phyloP scores from a whole-genome alignment of 495 filamentous ascomycete species.

The Talaromyces proteolyticus region DNA sequence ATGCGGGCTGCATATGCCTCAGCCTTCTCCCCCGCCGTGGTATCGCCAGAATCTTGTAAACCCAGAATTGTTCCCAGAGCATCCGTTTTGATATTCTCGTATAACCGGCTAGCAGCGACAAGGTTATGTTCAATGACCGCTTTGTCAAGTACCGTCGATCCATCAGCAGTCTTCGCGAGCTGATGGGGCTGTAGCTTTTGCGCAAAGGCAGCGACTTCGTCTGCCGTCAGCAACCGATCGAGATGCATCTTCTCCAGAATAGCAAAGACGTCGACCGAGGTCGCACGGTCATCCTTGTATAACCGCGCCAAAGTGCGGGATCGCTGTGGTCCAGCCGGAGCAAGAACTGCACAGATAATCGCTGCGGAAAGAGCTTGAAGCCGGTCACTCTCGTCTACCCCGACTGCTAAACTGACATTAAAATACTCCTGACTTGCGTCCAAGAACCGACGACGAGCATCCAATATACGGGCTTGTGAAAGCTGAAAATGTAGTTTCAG shows the following conservation, averaged over 20 bases:
- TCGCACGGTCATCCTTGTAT: conserved; percentile 89
- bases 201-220: conserved; percentile 82
- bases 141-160: conserved; percentile 87
- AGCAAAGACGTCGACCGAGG: conserved; percentile 68
- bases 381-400: conserved; percentile 79
- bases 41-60: conserved; percentile 36
- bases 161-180: conserved; percentile 80
- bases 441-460: conserved; percentile 86
- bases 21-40: conserved; percentile 65
- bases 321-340: conserved; percentile 82
- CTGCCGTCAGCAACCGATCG: conserved; percentile 71
- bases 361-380: conserved; percentile 79
- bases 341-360: conserved; percentile 92
- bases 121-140: conserved; percentile 96
- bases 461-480: conserved; percentile 86
- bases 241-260: conserved; percentile 98
- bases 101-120: conserved; percentile 76
- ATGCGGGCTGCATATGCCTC: conserved; percentile 90
- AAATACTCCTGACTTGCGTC: conserved; percentile 85
- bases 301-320: conserved; percentile 72
- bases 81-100: conserved; percentile 81
- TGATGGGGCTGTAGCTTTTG: conserved; percentile 79
- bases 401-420: conserved; percentile 65
- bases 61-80: conserved; percentile 73
- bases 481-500: conserved; percentile 80